Evolutionary conservation across 306 rosid species (phyloP), one percentile per base, ranked within the genome.

Genomic region (Vachellia pachyceras): DNA sequence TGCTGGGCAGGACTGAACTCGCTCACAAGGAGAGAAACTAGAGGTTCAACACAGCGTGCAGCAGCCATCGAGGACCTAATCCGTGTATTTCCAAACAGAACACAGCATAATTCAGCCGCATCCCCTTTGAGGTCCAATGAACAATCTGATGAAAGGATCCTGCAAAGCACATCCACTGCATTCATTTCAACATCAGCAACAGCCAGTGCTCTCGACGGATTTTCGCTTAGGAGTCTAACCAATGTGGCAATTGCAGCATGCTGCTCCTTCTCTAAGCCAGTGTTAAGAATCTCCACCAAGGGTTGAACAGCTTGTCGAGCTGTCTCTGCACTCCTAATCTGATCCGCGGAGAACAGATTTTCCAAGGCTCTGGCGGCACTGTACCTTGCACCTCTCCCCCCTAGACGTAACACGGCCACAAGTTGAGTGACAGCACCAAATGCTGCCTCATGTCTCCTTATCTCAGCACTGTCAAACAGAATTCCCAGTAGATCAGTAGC

Each of bases 291-390:
- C 91, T 95, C 99, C 83, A 95, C 98, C 87, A 95, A 87, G 60
- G 99, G 99, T 77, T 93, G 95, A 77, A 95, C 95, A 79, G 99
- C 97, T 74, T 95, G 99, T 23, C 99, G 88, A 52, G 99, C 89
- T 77, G 83, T 80, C 71, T 95, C 99, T 60, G 98, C 99, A 78
- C 93, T 93, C 89, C 97, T 89, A 81, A 95, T 89, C 80, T 95
- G 97, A 63, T 95, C 99, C 50, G 97, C 94, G 73, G 96, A 91
- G 87, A 95, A 95, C 72, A 95, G 85, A 91, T 92, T 93, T 84
- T 93, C 99, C 88, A 95, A 88, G 79, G 99, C 97, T 86, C 90
- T 95, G 23, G 99, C 95, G 77, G 99, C 99, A 85, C 98, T 95
- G 80, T 86, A 90, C 84, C 99, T 92, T 70, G 99, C 93, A 69